phyloP scores from a whole-genome alignment of 768 basidiomycete genomes.

The Sistotremastrum suecicum region DNA sequence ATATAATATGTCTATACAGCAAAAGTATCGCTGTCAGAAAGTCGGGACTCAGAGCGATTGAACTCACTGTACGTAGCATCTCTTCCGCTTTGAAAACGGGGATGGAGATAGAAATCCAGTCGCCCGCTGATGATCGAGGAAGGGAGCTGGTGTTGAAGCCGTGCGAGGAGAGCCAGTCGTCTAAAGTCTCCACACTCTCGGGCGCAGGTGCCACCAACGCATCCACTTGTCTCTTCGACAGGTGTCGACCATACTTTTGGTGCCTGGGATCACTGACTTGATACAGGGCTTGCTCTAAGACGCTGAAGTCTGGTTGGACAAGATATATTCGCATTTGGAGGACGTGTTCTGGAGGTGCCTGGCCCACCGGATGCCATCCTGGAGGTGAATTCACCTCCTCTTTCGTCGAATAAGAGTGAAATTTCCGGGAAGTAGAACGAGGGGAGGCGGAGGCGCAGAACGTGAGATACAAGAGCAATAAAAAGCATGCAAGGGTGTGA shows the following conservation, averaged over 20 bases:
- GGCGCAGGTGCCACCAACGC: constrained; percentile 42
- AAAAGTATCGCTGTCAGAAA: not conserved
- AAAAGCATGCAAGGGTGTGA: no score
- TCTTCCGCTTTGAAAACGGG: constrained; percentile 47
- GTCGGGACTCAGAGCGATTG: no score
- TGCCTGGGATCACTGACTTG: constrained; percentile 12
- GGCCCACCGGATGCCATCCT: constrained; percentile 32
- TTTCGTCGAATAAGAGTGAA: no score
- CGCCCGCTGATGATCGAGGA: constrained; percentile 3
- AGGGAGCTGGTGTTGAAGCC: constrained; percentile 14
- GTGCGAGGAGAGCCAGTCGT: constrained; percentile 46
- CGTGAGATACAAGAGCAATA: no score
- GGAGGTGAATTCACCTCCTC: constrained; percentile 21
- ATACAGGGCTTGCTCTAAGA: constrained; percentile 11
- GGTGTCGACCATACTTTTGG: constrained; percentile 20
- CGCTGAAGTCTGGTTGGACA: constrained; percentile 9
- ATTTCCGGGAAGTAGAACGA: no score
- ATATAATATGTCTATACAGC: constrained; percentile 40
- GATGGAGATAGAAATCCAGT: constrained; percentile 19
- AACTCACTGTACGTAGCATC: constrained; percentile 51
- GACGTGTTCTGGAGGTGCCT: constrained; percentile 29
- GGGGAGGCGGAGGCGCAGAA: no score
- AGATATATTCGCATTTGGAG: constrained; percentile 33
- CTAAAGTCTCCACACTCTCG: constrained; percentile 36
- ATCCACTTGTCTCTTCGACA: constrained; percentile 56